Evolutionary conservation across 169 alveolate genomes (phyloP), one percentile per base, ranked within the genome.

Genomic region (Cryptosporidium ubiquitum): DNA sequence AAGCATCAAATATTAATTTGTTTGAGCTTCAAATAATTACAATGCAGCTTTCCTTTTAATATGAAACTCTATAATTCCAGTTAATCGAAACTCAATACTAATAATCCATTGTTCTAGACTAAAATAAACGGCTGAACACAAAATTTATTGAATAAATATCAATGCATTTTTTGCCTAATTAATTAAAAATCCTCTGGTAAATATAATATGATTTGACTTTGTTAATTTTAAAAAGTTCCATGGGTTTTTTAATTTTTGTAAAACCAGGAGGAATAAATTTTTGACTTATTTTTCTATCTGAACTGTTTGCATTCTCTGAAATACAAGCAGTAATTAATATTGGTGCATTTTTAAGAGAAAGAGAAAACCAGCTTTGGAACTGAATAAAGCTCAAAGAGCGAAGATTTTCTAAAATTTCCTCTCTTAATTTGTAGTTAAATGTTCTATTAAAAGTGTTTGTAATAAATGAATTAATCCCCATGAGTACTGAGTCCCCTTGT

Each of bases 251-350:
- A 5, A 73, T 52, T 26, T 57, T 73, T 9, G 68, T 57, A n/a
- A 73, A 73, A 16, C 68, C 55, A 55, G 42, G 37, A 5, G 85
- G 85, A 58, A 73, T 71, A 35, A 52, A 73, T 37, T 55, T 73
- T 55, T 58, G 35, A 37, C 5, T 55, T n/a, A 23, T 40, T 57
- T 23, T 73, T 58, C 20, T 73, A n/a, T 33, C 23, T 42, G 29
- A 20, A 31, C 2, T 1, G 31, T 12, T 29, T n/a, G 69, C 26
- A 35, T 33, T 52, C 9, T 73, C 70, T 14, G 85, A 51, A 3
- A 73, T 33, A 57, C 61, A 51, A n/a, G 58, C 85, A 10, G 57
- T 73, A 18, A 73, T 52, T 52, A 73, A 20, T n/a, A 73, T 57
- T 18, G 85, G 85, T 18, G 70, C 70, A 55, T n/a, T 18, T 37